Conservation (phyloP, 148 eudicot species). For the Fallopia convolvulus region DNA sequence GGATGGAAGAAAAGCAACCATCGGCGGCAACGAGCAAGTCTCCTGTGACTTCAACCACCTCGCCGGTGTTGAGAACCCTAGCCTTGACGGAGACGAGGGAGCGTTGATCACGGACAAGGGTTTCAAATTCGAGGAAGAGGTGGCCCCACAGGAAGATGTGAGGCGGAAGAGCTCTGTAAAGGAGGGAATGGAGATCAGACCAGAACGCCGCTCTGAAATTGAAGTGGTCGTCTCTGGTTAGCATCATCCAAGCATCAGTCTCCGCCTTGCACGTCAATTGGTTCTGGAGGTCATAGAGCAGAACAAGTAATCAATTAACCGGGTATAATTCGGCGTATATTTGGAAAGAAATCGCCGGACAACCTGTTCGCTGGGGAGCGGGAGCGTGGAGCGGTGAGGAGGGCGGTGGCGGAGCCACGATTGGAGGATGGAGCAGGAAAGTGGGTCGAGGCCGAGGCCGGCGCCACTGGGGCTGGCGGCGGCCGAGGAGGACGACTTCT, state of each 20-base stretch:
- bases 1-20: slow-evolving; percentile 73
- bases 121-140: slow-evolving; percentile 39
- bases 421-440: slow-evolving; percentile 31
- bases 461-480: slow-evolving; percentile 77
- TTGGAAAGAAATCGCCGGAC: too few relatives aligned
- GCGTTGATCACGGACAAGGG: slow-evolving; percentile 27
- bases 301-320: neutral
- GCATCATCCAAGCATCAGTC: slow-evolving; percentile 22
- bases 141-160: slow-evolving; percentile 56
- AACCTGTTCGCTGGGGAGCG: slow-evolving; percentile 63
- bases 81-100: slow-evolving; percentile 35
- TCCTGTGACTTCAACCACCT: slow-evolving; percentile 34
- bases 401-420: slow-evolving; percentile 41
- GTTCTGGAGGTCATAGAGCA: slow-evolving; percentile 27
- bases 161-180: slow-evolving; percentile 40
- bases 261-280: slow-evolving; percentile 43
- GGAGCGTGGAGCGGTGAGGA: slow-evolving; percentile 31
- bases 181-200: slow-evolving; percentile 70
- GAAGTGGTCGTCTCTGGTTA: slow-evolving; percentile 66
- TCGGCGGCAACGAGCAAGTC: slow-evolving; percentile 85
- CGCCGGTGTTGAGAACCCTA: slow-evolving; percentile 38
- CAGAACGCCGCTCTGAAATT: slow-evolving; percentile 73
- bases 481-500: slow-evolving; percentile 53
- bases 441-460: slow-evolving; percentile 64
- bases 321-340: neutral